Conservation (phyloP, 2,329 filamentous ascomycete genomes). For the Aspergillus flavus region DNA sequence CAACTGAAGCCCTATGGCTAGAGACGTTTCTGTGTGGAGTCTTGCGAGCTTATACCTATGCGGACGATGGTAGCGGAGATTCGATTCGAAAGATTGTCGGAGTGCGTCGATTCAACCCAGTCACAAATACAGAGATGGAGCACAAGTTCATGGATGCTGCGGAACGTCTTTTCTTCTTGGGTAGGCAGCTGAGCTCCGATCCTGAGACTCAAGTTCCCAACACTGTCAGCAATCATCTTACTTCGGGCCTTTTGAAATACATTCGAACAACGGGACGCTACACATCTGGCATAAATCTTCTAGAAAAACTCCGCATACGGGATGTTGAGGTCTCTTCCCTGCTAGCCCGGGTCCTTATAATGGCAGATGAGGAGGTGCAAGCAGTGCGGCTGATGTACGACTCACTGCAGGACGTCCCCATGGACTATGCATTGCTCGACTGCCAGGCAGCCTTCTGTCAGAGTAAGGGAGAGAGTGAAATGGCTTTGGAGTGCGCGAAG, state of each 20-base stretch:
- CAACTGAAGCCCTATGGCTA: conserved; percentile 92
- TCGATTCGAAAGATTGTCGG: conserved; percentile 96
- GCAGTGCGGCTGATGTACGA: conserved; percentile 87
- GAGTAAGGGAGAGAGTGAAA: conserved; percentile 80
- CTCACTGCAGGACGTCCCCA: conserved; percentile 84
- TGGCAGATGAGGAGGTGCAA: conserved; percentile 96
- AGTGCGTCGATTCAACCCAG: conserved; percentile 94
- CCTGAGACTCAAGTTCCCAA: conserved; percentile 97
- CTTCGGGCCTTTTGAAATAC: conserved; percentile 89
- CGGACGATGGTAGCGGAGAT: conserved; percentile 91
- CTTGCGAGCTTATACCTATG: conserved; percentile 91
- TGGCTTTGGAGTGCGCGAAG: conserved; percentile 92
- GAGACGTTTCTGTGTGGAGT: conserved; percentile 98
- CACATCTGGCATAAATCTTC: conserved; percentile 93
- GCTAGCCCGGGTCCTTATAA: conserved; percentile 85
- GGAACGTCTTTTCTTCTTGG: conserved; percentile 92
- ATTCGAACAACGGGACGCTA: conserved; percentile 94
- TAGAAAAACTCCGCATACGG: conserved; percentile 88
- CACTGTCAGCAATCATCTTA: conserved; percentile 92
- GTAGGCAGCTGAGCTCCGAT: conserved; percentile 94
- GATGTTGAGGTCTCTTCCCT: conserved; percentile 94
- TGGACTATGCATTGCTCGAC: conserved; percentile 97
- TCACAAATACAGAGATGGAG: conserved; percentile 97
- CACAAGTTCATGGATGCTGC: conserved; percentile 94
- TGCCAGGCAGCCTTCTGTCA: conserved; percentile 91